Conservation (phyloP, 2,329 filamentous ascomycete genomes). For the Trichophyton simii region DNA sequence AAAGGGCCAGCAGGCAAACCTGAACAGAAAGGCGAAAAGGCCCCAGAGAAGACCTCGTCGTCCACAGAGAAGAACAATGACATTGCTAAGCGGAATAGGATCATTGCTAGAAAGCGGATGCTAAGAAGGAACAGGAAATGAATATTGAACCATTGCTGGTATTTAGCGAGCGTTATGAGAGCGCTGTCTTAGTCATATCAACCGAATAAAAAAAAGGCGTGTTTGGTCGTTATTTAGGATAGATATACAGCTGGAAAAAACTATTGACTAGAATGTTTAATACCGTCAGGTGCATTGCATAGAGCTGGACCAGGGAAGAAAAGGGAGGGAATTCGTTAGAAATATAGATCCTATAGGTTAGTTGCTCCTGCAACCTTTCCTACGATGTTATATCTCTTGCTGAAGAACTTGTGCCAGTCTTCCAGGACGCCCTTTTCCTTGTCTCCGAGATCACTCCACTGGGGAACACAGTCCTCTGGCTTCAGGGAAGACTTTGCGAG, state of each 20-base stretch:
- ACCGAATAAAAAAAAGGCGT: not conserved
- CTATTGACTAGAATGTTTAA: not conserved
- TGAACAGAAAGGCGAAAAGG: slow-evolving; percentile 7
- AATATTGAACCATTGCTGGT: not conserved
- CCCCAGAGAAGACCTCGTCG: slow-evolving; percentile 9
- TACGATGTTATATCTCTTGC: slow-evolving; percentile 81
- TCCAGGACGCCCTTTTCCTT: slow-evolving; percentile 74
- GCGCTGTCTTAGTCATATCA: not conserved
- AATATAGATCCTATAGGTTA: slow-evolving; percentile 20
- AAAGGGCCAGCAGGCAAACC: slow-evolving; percentile 7
- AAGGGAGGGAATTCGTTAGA: not conserved
- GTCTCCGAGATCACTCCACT: slow-evolving; percentile 72
- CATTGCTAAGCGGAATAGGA: slow-evolving; percentile 54
- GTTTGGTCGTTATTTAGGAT: not conserved
- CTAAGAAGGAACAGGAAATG: slow-evolving; percentile 52
- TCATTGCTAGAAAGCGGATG: slow-evolving; percentile 75
- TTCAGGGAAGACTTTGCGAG: slow-evolving; percentile 80
- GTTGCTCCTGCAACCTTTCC: slow-evolving; percentile 33
- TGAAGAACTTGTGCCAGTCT: slow-evolving; percentile 94
- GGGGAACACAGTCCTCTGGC: slow-evolving; percentile 63
- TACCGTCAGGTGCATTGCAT: not conserved
- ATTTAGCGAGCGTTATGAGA: not conserved
- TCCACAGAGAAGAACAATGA: slow-evolving; percentile 35
- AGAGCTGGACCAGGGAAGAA: not conserved
- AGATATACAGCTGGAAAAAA: not conserved